Base-by-base conservation (phyloP, 2,329 filamentous ascomycete species). In the Xylariaceae sp. region DNA sequence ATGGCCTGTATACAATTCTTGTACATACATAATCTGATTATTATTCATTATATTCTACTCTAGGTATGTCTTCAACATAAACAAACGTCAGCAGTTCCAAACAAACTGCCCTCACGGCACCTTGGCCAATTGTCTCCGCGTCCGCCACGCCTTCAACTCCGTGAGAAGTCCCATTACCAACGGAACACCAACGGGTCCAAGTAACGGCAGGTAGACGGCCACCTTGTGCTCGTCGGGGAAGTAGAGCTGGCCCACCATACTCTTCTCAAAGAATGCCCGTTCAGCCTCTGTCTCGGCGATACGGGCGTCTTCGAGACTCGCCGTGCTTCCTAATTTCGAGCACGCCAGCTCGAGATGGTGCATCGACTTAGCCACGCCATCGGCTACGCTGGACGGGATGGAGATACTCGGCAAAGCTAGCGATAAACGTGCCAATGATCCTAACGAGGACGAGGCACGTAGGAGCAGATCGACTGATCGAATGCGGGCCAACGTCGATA, bases 211-310 rank as follows among this genome's bases (percentile, higher is more conserved):
- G 72, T 99, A 99, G 0, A 99, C 94, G 0, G 94, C 94, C 23
- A 99, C 85, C 75, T 97, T 99, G 74, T 99, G 94, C 76, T 99
- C 94, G 70, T 99, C 94, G 0, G 94, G 94, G 73, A 99, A 99
- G 74, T 97, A 99, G 1, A 97, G 87, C 76, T 97, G 94, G 0
- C 92, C 94, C 10, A 99, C 94, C 94, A 99, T 99, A 70, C 90
- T 96, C 76, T 96, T 96, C 75, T 99, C 94, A 67, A 99, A 99
- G 75, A 99, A 99, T 0, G 93, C 93, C 61, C 88, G 86, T 73
- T 99, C 94, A 0, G 92, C 93, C 71, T 95, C 91, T 2, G 85
- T 83, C 74, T 97, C 92, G 4, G 94, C 94, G 51, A 91, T 85
- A 8, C 90, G 84, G 0, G 93, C 93, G 71, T 93, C 87, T 63